phyloP scores from a whole-genome alignment of 371 early-diverging fungal genomes.

The Rhizopus sp. region DNA sequence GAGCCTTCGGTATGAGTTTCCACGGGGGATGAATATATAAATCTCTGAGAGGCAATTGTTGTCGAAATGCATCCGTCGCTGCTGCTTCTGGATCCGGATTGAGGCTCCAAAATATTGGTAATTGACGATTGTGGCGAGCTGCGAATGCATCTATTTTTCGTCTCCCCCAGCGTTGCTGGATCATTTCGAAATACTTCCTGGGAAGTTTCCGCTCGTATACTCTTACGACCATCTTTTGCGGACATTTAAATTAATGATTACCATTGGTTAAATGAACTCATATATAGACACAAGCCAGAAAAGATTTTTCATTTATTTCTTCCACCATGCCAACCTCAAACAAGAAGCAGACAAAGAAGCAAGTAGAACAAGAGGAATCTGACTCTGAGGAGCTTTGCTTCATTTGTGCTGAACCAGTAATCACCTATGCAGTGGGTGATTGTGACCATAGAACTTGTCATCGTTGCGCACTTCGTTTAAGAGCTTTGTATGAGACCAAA shows the following conservation, averaged over 20 bases:
- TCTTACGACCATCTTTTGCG: too few species aligned
- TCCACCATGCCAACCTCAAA: neutral
- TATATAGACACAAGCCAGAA: neutral
- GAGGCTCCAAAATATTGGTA: constrained; percentile 11
- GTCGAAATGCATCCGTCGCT: constrained; percentile 10
- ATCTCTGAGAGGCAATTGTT: constrained; percentile 3
- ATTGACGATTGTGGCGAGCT: constrained; percentile 7
- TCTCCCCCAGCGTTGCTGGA: constrained; percentile 12
- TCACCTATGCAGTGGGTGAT: constrained; percentile 79
- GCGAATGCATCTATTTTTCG: constrained; percentile 18
- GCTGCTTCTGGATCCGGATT: constrained; percentile 1
- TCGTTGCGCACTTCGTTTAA: constrained; percentile 83
- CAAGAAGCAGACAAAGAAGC: neutral
- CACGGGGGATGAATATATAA: constrained; percentile 10
- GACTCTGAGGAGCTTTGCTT: constrained; percentile 68
- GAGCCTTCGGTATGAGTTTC: constrained; percentile 11
- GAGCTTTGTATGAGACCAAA: constrained; percentile 83
- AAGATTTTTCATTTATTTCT: neutral
- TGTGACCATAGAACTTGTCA: constrained; percentile 95
- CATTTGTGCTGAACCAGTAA: constrained; percentile 89
- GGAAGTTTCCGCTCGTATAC: constrained; percentile 19
- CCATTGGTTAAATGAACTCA: too few species aligned
- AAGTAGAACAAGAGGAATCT: constrained; percentile 9
- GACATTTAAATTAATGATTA: too few species aligned
- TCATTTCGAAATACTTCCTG: neutral